Base-by-base conservation (phyloP, 805 yeast genomes). In the Hanseniaspora taiwanica region DNA sequence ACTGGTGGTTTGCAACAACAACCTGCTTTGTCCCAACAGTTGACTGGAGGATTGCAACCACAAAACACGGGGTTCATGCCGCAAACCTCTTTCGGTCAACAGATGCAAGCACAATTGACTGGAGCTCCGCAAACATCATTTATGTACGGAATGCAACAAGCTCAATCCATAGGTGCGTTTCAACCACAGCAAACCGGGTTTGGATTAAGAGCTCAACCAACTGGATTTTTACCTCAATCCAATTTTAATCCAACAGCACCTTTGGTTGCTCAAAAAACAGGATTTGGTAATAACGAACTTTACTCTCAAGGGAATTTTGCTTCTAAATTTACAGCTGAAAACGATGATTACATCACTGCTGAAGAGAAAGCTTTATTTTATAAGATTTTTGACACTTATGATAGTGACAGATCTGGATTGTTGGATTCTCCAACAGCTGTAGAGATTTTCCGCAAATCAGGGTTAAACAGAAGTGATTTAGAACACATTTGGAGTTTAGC, bases 401-500 rank as follows among this genome's bases (percentile, higher is more conserved):
- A 87, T 53, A 64, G 74, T 13, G 53, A 65, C 32, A 69, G 69
- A 36, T 63, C 64, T 35, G 97, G 97, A 0, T 74, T 61, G 46
- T 67, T 89, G 44, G 80, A 77, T 42, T 94, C 96, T 13, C 73
- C 74, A 20, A 75, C 78, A 10, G 96, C 96, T 2, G 82, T 89
- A 39, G 75, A 75, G 42, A 78, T 91, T 36, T 86, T 91, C 58
- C 78, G 91, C 41, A 89, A 91, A 62, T 81, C 94, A 17, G 97
- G 97, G 2, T 72, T 91, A 48, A 69, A 78, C 42, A 76, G 96
- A 58, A 68, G 76, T 4, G 96, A 87, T 52, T 69, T 89, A 46
- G 97, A 87, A 59, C 69, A 77, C 33, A 86, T 91, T 46, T 89
- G 98, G 98, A 82, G 76, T 37, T 68, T 89, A 48, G 74, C 87